phyloP scores from a whole-genome alignment of 768 basidiomycete species.

The Leccinellum luteum region DNA sequence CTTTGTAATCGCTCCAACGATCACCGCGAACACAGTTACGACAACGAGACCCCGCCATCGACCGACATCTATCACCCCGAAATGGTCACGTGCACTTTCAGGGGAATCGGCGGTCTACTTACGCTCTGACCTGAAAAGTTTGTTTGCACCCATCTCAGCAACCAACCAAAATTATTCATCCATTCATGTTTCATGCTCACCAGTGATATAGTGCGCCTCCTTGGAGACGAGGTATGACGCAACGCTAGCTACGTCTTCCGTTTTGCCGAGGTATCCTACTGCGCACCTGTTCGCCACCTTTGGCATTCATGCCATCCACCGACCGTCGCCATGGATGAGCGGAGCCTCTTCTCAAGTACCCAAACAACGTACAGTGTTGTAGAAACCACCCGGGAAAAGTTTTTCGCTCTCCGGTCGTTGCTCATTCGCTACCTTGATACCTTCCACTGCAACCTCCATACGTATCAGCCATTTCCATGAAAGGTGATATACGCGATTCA shows the following conservation, averaged over 20 bases:
- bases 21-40: conserved; percentile 9
- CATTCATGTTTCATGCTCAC: conserved; percentile 9
- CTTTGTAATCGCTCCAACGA: not conserved
- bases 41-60: conserved; percentile 15
- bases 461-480: not conserved
- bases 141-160: not conserved
- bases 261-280: conserved; percentile 10
- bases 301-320: not conserved
- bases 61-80: not conserved
- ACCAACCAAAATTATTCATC: not conserved
- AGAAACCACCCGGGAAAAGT: not conserved
- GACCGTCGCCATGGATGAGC: not conserved
- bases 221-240: conserved; percentile 33
- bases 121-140: not conserved
- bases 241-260: conserved; percentile 24
- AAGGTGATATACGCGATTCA: not conserved
- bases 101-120: not conserved
- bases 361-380: not conserved
- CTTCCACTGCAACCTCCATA: not conserved
- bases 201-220: conserved; percentile 29
- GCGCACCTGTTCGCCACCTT: conserved; percentile 1
- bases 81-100: conserved; percentile 3
- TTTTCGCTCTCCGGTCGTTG: not conserved
- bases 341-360: not conserved
- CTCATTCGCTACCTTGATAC: not conserved